Evolutionary conservation across 495 filamentous ascomycete genomes (phyloP), one percentile per base, ranked within the genome.

Genomic region (Penicillium fimorum): DNA sequence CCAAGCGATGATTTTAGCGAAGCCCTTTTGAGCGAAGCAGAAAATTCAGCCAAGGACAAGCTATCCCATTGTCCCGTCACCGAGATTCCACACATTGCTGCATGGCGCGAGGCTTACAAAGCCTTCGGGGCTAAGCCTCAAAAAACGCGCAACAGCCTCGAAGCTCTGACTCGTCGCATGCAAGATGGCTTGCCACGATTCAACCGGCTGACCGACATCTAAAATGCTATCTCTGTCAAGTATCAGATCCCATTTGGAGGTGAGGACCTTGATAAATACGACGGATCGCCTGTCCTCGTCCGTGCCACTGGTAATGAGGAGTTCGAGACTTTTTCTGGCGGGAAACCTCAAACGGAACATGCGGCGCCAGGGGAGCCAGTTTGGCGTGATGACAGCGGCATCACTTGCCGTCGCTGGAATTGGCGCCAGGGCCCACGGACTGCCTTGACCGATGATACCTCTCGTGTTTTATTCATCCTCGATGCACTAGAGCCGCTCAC

Each of bases 171-270:
- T 4, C 70, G 70, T 12, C 70, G 68, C 3, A 68, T 58, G 37
- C 63, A 69, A 40, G 45, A 22, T 30, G 70, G 70, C 9, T 37
- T 72, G 9, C 70, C 68, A 2, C 61, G 68, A 0, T 59, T 72
- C 29, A 72, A 72, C 41, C 66, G 68, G 17, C 53, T 72, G 46
- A 72, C 70, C 11, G 68, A 70, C 47, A 70, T 72, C 54, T 70
- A 70, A 58, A 72, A 70, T 46, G 66, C 68, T 18, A 68, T 72
- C 30, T 70, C 67, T 6, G 58, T 72, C 56, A 72, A 70, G 55
- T 58, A 72, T 57, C 66, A 70, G 47, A 64, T 72, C 29, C 70
- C 68, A 8, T 47, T 72, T 0, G 66, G 68, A 13, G 68, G 68
- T 32, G 70, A 72, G 45, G 68, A 72, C 43, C 45, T 72, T 8